Evolutionary conservation across 164 flowering plant species (phyloP).

Genomic region (Berberis vulgaris): DNA sequence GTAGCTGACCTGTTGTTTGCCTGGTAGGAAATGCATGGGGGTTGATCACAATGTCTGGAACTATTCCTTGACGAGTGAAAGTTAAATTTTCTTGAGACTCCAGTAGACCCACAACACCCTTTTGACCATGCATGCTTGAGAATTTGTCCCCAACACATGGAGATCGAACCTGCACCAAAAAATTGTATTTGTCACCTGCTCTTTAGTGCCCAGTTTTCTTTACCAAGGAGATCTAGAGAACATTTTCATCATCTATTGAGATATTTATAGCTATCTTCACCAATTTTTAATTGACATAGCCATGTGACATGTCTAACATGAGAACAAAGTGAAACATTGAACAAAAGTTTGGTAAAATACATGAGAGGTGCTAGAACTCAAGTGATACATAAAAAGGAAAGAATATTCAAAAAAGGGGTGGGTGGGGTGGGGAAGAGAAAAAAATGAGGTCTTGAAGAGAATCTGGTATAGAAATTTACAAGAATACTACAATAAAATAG

Average conservation of each 20-base stretch:
- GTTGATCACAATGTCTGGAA: slow-evolving; percentile 92
- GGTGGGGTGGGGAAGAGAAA: no score
- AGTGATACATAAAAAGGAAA: no score
- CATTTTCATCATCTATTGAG: no score
- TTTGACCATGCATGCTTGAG: slow-evolving; percentile 98
- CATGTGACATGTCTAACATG: no score
- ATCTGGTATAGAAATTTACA: neutral
- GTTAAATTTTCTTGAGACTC: slow-evolving; percentile 93
- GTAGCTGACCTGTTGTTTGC: slow-evolving; percentile 91
- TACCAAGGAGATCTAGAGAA: no score
- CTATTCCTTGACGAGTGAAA: slow-evolving; percentile 84
- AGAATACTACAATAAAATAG: no score
- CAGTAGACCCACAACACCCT: slow-evolving; percentile 79
- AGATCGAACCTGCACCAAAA: slow-evolving; percentile 59
- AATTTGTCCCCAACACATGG: slow-evolving; percentile 96
- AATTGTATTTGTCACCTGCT: slow-evolving; percentile 2
- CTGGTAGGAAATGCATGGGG: slow-evolving; percentile 98
- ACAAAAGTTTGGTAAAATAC: no score
- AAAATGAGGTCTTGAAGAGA: neutral
- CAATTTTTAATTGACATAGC: no score
- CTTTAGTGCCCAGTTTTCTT: no score
- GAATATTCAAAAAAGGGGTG: no score
- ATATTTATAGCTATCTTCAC: no score
- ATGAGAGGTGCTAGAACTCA: neutral
- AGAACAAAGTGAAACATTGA: no score